A percentile compares a stretch with the other conserved stretches of the same genome.
These are phyloP conservation scores for Fusarium illudens DNA, from an alignment of 2,329 filamentous ascomycete species.

Conservation along the genomic window DNA sequence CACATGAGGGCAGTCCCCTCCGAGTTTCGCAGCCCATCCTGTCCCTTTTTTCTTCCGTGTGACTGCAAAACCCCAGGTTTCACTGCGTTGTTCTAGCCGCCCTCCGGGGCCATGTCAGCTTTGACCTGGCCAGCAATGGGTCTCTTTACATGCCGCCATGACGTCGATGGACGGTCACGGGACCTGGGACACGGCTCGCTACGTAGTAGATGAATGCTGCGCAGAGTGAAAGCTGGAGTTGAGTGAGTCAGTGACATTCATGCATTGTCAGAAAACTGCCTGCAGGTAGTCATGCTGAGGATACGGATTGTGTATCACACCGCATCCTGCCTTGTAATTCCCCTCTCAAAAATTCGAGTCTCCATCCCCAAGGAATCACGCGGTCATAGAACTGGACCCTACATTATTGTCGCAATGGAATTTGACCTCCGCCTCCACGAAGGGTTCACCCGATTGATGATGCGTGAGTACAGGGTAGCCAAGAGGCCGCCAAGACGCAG, in stretches of 20 bases:
- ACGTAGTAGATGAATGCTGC: conserved; percentile 19
- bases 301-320: background rate
- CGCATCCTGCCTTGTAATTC: background rate
- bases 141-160: conserved; percentile 20
- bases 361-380: background rate
- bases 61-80: conserved; percentile 38
- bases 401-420: conserved; percentile 7
- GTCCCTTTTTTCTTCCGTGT: conserved; percentile 14
- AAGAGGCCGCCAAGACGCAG: background rate
- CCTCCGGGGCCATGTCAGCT: conserved; percentile 21
- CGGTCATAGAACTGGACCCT: background rate
- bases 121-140: conserved; percentile 6
- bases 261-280: conserved; percentile 7
- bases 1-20: conserved; percentile 31
- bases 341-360: background rate
- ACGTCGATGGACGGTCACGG: conserved; percentile 36
- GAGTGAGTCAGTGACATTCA: background rate
- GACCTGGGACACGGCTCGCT: conserved; percentile 20
- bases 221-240: background rate
- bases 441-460: background rate
- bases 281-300: background rate
- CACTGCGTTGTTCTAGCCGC: conserved; percentile 33
- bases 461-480: conserved; percentile 14
- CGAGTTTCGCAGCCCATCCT: conserved; percentile 5
- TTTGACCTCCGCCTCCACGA: background rate